phyloP scores from a whole-genome alignment of 805 yeast species.

The Ogataea parapolymorpha region DNA sequence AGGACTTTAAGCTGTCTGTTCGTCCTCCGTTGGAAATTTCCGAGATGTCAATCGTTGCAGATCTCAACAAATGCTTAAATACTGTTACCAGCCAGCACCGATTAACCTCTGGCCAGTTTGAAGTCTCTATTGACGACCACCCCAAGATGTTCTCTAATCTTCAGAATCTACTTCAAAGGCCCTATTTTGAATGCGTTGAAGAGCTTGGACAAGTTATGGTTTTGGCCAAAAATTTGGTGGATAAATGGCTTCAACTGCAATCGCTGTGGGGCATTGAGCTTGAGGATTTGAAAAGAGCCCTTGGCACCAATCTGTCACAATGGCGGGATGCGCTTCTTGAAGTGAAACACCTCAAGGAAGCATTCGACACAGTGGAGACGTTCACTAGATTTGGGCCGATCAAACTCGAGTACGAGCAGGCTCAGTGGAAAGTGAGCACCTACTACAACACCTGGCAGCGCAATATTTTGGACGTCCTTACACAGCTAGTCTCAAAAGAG shows the following conservation, averaged over 20 bases:
- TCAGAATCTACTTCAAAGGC: conserved; percentile 1
- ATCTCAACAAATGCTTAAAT: conserved; percentile 24
- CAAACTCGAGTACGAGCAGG: conserved; percentile 46
- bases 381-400: conserved; percentile 38
- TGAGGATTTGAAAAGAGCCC: conserved; percentile 34
- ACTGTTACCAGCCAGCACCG: conserved; percentile 27
- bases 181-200: conserved; percentile 23
- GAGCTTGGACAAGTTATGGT: conserved; percentile 34
- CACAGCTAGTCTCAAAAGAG: conserved; percentile 33
- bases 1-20: conserved; percentile 36
- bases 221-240: conserved; percentile 36
- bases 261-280: conserved; percentile 55
- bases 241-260: conserved; percentile 55
- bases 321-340: conserved; percentile 52
- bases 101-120: conserved; percentile 24
- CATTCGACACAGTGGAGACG: conserved; percentile 51
- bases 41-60: conserved; percentile 30
- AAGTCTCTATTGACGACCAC: conserved; percentile 9
- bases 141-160: conserved; percentile 1
- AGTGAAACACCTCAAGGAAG: conserved; percentile 38
- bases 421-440: conserved; percentile 44
- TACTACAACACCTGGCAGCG: conserved; percentile 61
- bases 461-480: conserved; percentile 40
- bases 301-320: conserved; percentile 33
- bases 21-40: conserved; percentile 40